Evolutionary conservation across 257 asterid species (phyloP).

Genomic region (Knoxia roxburghii): DNA sequence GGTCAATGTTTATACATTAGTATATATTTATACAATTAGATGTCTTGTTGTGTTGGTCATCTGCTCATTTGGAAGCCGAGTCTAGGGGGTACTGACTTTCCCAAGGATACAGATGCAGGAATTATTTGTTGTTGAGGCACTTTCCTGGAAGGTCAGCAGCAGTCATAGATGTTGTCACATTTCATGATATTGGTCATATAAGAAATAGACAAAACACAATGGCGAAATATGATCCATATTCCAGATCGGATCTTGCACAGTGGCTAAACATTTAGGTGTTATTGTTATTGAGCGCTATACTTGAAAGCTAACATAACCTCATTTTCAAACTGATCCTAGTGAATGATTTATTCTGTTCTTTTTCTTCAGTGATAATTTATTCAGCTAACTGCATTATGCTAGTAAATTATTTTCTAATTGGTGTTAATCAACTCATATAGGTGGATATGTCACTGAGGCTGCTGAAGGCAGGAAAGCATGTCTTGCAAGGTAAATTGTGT

Average conservation of each 20-base stretch:
- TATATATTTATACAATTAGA: no score
- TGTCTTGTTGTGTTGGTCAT: background rate
- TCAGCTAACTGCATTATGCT: background rate
- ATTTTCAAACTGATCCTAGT: background rate
- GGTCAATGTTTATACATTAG: background rate
- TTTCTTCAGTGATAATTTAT: background rate
- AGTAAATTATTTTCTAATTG: constrained; percentile 10
- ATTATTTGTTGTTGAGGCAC: no score
- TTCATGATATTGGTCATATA: no score
- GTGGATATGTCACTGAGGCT: constrained; percentile 85
- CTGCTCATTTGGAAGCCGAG: background rate
- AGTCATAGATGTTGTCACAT: no score
- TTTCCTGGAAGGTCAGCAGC: no score
- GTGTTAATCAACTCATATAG: constrained; percentile 36
- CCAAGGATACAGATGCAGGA: no score
- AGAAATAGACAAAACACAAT: no score
- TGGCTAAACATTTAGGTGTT: background rate
- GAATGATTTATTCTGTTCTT: background rate
- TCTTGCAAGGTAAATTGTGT: constrained; percentile 72
- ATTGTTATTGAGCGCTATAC: no score
- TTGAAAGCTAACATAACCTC: no score
- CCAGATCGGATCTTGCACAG: background rate
- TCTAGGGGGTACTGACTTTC: no score
- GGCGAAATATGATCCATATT: no score
- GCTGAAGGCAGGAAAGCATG: constrained; percentile 82